Conservation (phyloP, 129 eudicot species). For the Erigeron canadensis region DNA sequence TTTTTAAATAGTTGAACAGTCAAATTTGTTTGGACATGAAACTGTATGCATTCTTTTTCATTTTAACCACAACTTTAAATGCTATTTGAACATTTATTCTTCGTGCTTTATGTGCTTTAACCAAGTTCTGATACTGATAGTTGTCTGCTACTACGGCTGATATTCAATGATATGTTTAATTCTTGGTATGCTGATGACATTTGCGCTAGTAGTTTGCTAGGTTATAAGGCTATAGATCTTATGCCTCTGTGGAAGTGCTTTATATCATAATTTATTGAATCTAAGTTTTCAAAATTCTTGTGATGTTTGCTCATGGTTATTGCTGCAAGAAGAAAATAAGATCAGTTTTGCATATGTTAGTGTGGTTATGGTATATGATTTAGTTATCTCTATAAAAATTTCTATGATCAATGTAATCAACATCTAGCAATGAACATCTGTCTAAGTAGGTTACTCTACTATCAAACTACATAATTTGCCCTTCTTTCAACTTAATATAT, state of each 20-base stretch:
- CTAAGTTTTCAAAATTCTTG: background rate
- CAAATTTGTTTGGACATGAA: constrained; percentile 11
- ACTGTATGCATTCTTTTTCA: background rate
- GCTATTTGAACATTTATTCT: background rate
- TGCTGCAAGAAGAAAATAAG: background rate
- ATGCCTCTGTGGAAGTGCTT: background rate
- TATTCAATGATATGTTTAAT: background rate
- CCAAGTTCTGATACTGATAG: background rate
- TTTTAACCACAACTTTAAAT: background rate
- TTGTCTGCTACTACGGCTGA: background rate
- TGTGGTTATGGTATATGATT: background rate
- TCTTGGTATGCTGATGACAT: background rate
- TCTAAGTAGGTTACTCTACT: background rate
- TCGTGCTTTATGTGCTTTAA: background rate
- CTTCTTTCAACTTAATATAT: too few species aligned
- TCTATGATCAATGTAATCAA: background rate
- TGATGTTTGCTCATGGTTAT: background rate
- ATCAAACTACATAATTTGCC: background rate
- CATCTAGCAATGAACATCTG: background rate
- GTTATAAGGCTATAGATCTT: constrained; percentile 8
- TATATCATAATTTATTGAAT: constrained; percentile 7
- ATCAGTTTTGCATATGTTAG: background rate
- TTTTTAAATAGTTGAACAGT: constrained; percentile 1
- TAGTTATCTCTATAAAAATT: background rate
- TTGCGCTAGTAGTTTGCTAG: background rate